Percentiles rank a stretch among this genome's conserved stretches.
Evolutionary conservation across 2,329 filamentous ascomycete genomes (phyloP).

Genomic region (Phoma sp.): DNA sequence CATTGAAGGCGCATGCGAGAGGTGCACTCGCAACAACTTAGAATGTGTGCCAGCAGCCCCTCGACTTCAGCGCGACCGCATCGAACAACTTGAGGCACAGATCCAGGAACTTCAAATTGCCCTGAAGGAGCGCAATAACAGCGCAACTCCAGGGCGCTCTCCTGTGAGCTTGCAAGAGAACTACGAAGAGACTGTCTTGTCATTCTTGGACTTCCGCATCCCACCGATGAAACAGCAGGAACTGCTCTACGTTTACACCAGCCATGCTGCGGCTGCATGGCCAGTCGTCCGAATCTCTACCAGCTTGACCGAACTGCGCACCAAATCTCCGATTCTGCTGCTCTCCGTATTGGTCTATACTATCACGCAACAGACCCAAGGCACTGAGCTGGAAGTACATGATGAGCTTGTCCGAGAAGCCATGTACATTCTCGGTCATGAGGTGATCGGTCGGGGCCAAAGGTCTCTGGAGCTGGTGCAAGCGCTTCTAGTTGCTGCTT

Average conservation of each 20-base stretch:
- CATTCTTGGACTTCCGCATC: conserved; percentile 31
- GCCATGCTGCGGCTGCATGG: conserved; percentile 27
- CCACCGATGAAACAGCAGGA: conserved; percentile 26
- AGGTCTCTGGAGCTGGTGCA: conserved; percentile 38
- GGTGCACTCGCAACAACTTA: conserved; percentile 32
- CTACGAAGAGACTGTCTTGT: conserved; percentile 23
- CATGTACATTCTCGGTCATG: conserved; percentile 30
- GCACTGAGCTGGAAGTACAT: conserved; percentile 27
- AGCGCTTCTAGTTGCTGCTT: conserved; percentile 30
- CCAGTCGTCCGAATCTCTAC: conserved; percentile 20
- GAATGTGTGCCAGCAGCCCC: conserved; percentile 33
- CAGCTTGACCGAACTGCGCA: conserved; percentile 24
- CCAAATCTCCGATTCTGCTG: conserved; percentile 31
- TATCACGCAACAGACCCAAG: conserved; percentile 29
- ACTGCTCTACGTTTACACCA: conserved; percentile 23
- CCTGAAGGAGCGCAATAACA: conserved; percentile 25
- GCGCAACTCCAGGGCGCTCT: conserved; percentile 24
- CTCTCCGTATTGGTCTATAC: conserved; percentile 27
- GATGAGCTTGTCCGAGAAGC: conserved; percentile 34
- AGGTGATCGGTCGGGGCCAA: conserved; percentile 30
- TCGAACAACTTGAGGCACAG: conserved; percentile 34
- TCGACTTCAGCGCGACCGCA: conserved; percentile 36
- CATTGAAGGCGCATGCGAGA: conserved; percentile 25
- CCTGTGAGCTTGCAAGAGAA: conserved; percentile 22
- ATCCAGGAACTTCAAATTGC: conserved; percentile 28